A percentile compares a stretch with the other conserved stretches of the same genome.
Conservation (phyloP, 805 yeast species). For the Candida chilensis region DNA sequence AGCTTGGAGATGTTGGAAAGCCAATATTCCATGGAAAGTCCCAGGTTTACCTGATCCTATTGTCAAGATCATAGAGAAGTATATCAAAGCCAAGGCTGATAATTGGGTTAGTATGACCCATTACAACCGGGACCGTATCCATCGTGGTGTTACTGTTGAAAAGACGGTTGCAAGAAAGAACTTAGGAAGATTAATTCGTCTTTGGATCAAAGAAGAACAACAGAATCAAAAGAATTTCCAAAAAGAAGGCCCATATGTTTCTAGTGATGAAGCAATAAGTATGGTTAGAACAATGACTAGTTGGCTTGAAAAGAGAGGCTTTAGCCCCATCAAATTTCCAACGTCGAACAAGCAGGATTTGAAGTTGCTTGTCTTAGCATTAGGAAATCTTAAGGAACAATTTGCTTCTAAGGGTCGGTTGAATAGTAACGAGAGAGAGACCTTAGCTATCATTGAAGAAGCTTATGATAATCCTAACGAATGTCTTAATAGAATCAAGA, state of each 20-base stretch:
- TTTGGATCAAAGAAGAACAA: conserved; percentile 91
- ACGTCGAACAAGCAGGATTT: conserved; percentile 88
- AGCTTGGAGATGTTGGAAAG: conserved; percentile 99
- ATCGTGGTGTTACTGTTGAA: conserved; percentile 86
- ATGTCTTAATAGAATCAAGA: conserved; percentile 75
- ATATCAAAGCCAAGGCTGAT: conserved; percentile 91
- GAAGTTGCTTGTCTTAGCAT: conserved; percentile 77
- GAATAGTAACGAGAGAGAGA: conserved; percentile 85
- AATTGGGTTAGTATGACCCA: conserved; percentile 95
- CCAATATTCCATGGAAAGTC: conserved; percentile 96
- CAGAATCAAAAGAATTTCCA: conserved; percentile 75
- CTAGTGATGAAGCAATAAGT: conserved; percentile 83
- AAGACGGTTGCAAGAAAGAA: conserved; percentile 92
- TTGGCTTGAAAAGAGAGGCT: conserved; percentile 82
- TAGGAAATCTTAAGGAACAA: conserved; percentile 79
- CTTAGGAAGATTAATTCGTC: conserved; percentile 80
- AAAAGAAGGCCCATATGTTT: conserved; percentile 78
- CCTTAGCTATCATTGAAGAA: conserved; percentile 85
- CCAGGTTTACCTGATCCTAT: conserved; percentile 93
- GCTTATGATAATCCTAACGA: conserved; percentile 98
- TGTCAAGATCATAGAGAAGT: conserved; percentile 77
- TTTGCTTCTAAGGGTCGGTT: conserved; percentile 69
- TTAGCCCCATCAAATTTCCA: conserved; percentile 88
- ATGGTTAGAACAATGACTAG: conserved; percentile 81
- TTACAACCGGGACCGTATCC: conserved; percentile 80